phyloP scores from a whole-genome alignment of 1,284 basidiomycete genomes.

The Agroathelia rolfsii region DNA sequence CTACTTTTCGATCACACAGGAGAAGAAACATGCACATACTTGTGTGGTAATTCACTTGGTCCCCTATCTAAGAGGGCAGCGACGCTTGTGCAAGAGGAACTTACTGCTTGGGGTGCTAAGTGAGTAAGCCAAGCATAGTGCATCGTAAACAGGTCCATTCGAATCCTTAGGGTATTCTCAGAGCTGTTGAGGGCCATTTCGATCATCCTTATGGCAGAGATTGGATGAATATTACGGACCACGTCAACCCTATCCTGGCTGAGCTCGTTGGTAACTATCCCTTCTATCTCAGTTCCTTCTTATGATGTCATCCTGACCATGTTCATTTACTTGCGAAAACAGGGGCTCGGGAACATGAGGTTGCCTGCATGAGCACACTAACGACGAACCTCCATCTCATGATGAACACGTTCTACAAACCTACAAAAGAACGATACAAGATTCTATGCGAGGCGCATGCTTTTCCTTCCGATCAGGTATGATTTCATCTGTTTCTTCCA shows the following conservation, averaged over 20 bases:
- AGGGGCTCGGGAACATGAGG: slow-evolving; percentile 84
- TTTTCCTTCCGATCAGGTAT: slow-evolving; percentile 91
- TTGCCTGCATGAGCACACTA: slow-evolving; percentile 89
- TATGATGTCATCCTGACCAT: slow-evolving; percentile 2
- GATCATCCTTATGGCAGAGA: slow-evolving; percentile 74
- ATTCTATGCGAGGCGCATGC: slow-evolving; percentile 92
- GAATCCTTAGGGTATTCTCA: slow-evolving; percentile 22
- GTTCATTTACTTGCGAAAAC: slow-evolving; percentile 6
- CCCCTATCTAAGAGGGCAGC: slow-evolving; percentile 69
- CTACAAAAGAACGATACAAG: slow-evolving; percentile 77
- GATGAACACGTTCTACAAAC: slow-evolving; percentile 91
- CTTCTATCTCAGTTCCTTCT: slow-evolving; percentile 23
- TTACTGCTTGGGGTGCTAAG: slow-evolving; percentile 82
- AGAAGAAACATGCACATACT: slow-evolving; percentile 65
- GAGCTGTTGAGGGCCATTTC: slow-evolving; percentile 90
- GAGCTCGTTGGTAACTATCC: slow-evolving; percentile 80
- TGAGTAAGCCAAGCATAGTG: slow-evolving; percentile 24
- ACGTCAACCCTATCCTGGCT: slow-evolving; percentile 69
- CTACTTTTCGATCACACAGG: slow-evolving; percentile 20
- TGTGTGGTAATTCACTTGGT: slow-evolving; percentile 95
- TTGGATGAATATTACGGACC: slow-evolving; percentile 78
- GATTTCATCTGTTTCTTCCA: slow-evolving; percentile 14
- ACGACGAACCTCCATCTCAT: slow-evolving; percentile 94
- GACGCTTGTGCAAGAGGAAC: slow-evolving; percentile 72
- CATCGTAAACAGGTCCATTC: slow-evolving; percentile 7